A percentile compares a stretch with the other conserved stretches of the same genome.
phyloP scores from a whole-genome alignment of 2,329 filamentous ascomycete genomes.

The Ramichloridium luteum region DNA sequence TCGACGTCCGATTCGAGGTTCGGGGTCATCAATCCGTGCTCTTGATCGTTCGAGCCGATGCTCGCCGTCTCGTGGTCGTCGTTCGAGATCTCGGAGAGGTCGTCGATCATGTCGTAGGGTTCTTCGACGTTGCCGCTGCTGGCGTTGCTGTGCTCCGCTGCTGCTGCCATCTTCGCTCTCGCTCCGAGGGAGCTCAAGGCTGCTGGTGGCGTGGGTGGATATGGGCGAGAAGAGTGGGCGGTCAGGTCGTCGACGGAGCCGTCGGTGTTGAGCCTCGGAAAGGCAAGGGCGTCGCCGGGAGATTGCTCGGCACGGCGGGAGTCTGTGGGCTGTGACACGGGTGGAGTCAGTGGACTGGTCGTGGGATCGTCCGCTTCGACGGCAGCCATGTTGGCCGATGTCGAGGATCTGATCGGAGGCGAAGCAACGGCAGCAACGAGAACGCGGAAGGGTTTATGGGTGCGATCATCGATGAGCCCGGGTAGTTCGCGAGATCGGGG shows the following conservation, averaged over 20 bases:
- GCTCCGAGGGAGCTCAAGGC: slow-evolving; percentile 19
- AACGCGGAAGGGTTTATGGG: no score
- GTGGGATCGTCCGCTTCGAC: no score
- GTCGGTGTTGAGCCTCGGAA: slow-evolving; percentile 21
- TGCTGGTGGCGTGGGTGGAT: slow-evolving; percentile 18
- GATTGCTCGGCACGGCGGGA: no score
- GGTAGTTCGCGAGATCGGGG: no score
- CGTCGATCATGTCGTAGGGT: slow-evolving; percentile 24
- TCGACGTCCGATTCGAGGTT: slow-evolving; percentile 4
- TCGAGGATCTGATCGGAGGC: no score
- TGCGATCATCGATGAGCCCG: no score
- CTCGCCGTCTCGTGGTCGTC: slow-evolving; percentile 24
- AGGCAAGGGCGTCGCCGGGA: slow-evolving; percentile 11
- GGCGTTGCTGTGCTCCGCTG: slow-evolving; percentile 9
- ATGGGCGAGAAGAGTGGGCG: slow-evolving; percentile 5
- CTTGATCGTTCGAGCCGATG: slow-evolving; percentile 16
- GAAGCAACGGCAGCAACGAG: no score
- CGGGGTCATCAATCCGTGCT: not conserved
- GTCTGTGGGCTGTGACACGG: no score
- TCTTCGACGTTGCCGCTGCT: slow-evolving; percentile 14
- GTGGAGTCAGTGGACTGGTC: no score
- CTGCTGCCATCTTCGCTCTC: slow-evolving; percentile 14
- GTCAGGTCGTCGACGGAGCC: slow-evolving; percentile 18
- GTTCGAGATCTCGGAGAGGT: slow-evolving; percentile 21
- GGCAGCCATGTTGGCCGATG: no score